Percentiles rank a stretch among this genome's conserved stretches.
These are phyloP conservation scores for Cutaneotrichosporon mucoides DNA, from an alignment of 1,284 basidiomycete species.

Conservation along the genomic window DNA sequence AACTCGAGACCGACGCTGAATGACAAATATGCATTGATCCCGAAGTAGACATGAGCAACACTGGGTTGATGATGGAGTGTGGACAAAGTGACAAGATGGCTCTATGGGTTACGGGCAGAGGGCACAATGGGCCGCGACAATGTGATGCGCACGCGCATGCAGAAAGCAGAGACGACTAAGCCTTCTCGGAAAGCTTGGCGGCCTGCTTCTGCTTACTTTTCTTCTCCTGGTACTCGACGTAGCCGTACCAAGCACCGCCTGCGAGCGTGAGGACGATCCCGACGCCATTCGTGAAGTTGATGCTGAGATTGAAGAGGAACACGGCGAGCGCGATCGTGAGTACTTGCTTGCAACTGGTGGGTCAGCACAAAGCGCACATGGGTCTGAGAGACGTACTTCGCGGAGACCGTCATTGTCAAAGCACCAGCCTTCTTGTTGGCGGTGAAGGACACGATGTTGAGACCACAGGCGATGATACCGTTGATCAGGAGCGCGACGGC, in stretches of 20 bases:
- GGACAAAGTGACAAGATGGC: background rate
- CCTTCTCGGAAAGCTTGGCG: conserved; percentile 3
- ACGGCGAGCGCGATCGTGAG: conserved; percentile 82
- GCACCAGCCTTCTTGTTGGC: conserved; percentile 82
- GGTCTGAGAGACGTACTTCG: conserved; percentile 33
- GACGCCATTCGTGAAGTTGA: conserved; percentile 69
- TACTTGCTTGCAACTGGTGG: conserved; percentile 73
- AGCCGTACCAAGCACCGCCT: conserved; percentile 77
- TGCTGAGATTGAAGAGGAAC: conserved; percentile 71
- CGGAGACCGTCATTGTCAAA: conserved; percentile 48
- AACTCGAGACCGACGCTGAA: too few species aligned
- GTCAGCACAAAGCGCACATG: background rate
- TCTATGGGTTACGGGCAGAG: too few species aligned
- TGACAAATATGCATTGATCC: conserved; percentile 2
- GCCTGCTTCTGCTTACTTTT: conserved; percentile 27
- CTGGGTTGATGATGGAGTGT: background rate
- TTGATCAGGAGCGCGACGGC: conserved; percentile 65
- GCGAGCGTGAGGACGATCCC: conserved; percentile 76
- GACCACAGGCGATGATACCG: conserved; percentile 77
- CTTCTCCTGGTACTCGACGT: conserved; percentile 66
- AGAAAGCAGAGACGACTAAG: background rate
- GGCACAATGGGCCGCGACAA: too few species aligned
- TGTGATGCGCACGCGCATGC: too few species aligned
- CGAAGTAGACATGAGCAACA: background rate
- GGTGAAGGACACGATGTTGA: conserved; percentile 88